Conservation (phyloP, 108 stramenopile genomes). For the Aurantiochytrium sp. region DNA sequence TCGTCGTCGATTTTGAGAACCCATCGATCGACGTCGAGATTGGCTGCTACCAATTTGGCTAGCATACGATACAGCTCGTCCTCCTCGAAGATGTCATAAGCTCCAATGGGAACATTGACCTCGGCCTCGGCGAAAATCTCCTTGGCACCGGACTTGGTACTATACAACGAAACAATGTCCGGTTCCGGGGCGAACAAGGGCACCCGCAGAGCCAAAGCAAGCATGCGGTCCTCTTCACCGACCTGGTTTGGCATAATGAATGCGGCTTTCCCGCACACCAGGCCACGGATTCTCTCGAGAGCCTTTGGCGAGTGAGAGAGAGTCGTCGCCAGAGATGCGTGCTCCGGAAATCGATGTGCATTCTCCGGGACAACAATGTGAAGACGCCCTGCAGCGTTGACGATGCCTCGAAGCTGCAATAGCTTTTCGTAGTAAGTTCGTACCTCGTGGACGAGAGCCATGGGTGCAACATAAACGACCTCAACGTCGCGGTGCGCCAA, state of each 20-base stretch:
- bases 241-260: not conserved
- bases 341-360: conserved; percentile 1
- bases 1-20: not conserved
- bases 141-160: not conserved
- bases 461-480: not conserved
- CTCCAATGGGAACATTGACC: not conserved
- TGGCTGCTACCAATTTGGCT: not conserved
- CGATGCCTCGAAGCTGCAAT: not conserved
- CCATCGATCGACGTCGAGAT: not conserved
- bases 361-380: not conserved
- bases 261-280: not conserved
- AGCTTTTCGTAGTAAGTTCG: not conserved
- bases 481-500: not conserved
- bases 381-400: not conserved
- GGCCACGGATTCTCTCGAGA: not conserved
- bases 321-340: not conserved
- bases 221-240: not conserved
- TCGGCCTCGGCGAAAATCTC: not conserved
- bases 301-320: not conserved
- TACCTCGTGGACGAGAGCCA: not conserved
- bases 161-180: not conserved
- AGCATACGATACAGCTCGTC: not conserved
- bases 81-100: not conserved
- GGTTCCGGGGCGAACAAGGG: not conserved
- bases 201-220: not conserved